Percentiles rank a stretch among this genome's conserved stretches.
Evolutionary conservation across 176 grass and related monocot genomes (phyloP).

Genomic region (Lolium rigidum): DNA sequence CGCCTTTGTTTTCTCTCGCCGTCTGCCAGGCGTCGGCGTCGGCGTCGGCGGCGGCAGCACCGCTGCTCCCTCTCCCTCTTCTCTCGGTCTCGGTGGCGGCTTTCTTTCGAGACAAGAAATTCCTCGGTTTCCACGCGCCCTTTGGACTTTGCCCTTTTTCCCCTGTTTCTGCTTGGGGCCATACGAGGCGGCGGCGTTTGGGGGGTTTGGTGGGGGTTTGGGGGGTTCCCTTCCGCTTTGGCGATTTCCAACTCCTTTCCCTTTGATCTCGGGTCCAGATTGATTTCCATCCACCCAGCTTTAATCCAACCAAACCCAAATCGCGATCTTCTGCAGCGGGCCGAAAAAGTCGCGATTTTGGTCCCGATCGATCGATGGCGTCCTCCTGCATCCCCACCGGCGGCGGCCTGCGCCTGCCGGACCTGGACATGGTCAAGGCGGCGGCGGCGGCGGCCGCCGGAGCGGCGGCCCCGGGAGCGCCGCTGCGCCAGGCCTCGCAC

Average conservation of each 20-base stretch:
- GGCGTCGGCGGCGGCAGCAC: neutral
- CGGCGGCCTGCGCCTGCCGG: constrained; percentile 67
- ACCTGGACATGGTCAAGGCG: constrained; percentile 84
- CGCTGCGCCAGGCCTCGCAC: constrained; percentile 46
- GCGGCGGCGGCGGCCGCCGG: constrained; percentile 16
- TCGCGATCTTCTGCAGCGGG: neutral
- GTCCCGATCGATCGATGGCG: constrained; percentile 41
- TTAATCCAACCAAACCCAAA: neutral
- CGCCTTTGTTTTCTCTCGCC: neutral
- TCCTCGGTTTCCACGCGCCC: constrained; percentile 53
- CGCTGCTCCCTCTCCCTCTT: neutral
- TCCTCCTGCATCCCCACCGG: constrained; percentile 75
- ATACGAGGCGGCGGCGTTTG: constrained; percentile 4
- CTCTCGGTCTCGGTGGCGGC: constrained; percentile 20
- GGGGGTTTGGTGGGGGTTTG: constrained; percentile 25
- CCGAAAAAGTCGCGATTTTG: neutral
- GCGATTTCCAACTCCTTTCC: neutral
- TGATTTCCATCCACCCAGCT: neutral
- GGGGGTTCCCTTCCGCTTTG: neutral
- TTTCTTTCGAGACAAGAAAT: constrained; percentile 54
- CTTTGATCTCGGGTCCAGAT: constrained; percentile 9
- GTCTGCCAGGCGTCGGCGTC: constrained; percentile 12
- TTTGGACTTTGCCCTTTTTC: constrained; percentile 34
- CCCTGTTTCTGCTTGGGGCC: constrained; percentile 26
- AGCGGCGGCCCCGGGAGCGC: constrained; percentile 26